Conservation (phyloP, 73 alveolate genomes). For the Paramecium pentaurelia region DNA sequence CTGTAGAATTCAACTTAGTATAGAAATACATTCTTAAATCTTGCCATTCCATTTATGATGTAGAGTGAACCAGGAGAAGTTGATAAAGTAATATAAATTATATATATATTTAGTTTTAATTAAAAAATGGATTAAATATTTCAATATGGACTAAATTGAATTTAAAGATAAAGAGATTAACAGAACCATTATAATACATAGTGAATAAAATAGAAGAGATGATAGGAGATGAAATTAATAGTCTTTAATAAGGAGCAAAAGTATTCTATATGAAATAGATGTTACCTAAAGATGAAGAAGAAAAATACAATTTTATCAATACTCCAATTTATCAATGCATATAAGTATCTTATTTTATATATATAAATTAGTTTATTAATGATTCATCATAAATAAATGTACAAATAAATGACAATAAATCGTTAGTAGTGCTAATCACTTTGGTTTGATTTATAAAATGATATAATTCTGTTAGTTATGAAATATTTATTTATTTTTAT, state of each 20-base stretch:
- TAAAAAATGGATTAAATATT: neutral
- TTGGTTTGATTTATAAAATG: neutral
- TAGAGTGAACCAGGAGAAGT: conserved; percentile 20
- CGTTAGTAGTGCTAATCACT: neutral
- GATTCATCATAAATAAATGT: neutral
- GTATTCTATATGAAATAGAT: neutral
- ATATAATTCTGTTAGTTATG: neutral
- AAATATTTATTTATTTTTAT: neutral
- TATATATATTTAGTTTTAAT: neutral
- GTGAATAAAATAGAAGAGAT: neutral
- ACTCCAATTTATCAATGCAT: neutral
- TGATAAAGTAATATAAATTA: neutral
- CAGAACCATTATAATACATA: neutral
- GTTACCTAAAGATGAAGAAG: conserved; percentile 22
- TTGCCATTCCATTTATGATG: neutral
- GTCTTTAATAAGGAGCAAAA: neutral
- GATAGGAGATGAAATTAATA: neutral
- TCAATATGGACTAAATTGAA: neutral
- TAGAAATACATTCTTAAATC: neutral
- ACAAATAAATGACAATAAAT: neutral
- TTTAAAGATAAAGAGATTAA: neutral
- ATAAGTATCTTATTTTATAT: neutral
- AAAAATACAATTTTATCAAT: neutral
- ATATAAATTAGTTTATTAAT: neutral
- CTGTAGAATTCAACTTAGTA: neutral